Conservation (phyloP, 129 eudicot genomes). For the Centrapalus pauciflorus region DNA sequence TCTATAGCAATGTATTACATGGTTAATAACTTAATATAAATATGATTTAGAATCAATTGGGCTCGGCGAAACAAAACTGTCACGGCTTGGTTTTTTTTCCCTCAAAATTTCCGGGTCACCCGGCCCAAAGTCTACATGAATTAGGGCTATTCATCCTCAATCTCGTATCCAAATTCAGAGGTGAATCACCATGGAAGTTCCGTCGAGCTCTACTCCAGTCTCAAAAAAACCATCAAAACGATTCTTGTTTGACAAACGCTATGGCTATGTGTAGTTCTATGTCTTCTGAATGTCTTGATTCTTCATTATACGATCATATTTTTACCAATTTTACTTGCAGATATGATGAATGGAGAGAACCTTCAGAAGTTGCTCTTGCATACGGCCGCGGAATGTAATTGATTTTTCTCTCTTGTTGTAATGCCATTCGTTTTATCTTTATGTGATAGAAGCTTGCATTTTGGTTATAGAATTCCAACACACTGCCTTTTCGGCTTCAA, state of each 20-base stretch:
- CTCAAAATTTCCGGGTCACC: too few relatives aligned
- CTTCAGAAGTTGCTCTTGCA: slow-evolving; percentile 61
- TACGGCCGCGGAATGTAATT: slow-evolving; percentile 79
- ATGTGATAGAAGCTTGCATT: not conserved
- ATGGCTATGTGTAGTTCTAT: slow-evolving; percentile 53
- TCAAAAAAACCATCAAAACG: slow-evolving; percentile 32
- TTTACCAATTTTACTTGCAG: slow-evolving; percentile 28
- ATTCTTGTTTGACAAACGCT: slow-evolving; percentile 58
- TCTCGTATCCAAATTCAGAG: not conserved
- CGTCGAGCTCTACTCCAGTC: not conserved
- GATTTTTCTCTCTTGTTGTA: not conserved
- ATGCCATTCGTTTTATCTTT: not conserved
- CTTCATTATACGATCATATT: slow-evolving; percentile 5
- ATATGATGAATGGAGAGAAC: slow-evolving; percentile 70
- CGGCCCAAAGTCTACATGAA: too few relatives aligned
- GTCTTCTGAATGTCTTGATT: slow-evolving; percentile 5
- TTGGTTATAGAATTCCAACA: not conserved
- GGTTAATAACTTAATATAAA: too few relatives aligned
- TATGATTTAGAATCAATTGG: too few relatives aligned
- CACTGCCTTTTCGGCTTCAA: not conserved
- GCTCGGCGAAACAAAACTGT: too few relatives aligned
- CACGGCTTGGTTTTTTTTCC: too few relatives aligned
- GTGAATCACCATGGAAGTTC: slow-evolving; percentile 20
- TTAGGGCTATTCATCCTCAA: too few relatives aligned
- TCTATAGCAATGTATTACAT: too few relatives aligned